These are phyloP conservation scores for Forsythia suspensa DNA, from an alignment of 257 asterid genomes.

Conservation along the genomic window DNA sequence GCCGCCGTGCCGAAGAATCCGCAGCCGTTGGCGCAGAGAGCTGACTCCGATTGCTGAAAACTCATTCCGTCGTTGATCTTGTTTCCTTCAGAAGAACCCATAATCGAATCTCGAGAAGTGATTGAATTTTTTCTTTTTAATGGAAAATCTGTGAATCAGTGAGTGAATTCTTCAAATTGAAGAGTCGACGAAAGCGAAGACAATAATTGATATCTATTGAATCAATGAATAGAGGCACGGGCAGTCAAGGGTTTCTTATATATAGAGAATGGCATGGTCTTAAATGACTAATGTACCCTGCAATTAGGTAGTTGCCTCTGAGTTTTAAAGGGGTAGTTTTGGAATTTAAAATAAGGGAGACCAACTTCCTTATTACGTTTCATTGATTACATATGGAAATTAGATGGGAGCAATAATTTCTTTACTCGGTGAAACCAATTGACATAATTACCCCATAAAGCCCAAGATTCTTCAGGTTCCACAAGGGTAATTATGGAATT, in stretches of 20 bases:
- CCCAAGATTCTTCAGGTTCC: background rate
- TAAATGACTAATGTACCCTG: background rate
- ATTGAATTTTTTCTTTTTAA: background rate
- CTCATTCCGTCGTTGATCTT: constrained; percentile 37
- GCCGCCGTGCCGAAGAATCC: constrained; percentile 55
- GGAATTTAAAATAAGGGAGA: background rate
- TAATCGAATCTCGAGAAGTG: background rate
- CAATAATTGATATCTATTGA: background rate
- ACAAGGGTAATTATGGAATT: background rate
- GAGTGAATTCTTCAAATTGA: background rate
- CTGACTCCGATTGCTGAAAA: constrained; percentile 37
- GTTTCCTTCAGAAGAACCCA: constrained; percentile 47
- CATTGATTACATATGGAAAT: background rate
- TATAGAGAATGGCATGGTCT: background rate
- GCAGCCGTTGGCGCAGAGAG: constrained; percentile 41
- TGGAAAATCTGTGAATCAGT: background rate
- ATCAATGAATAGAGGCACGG: background rate
- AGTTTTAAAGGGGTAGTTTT: background rate
- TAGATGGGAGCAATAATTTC: background rate
- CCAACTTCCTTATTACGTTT: constrained; percentile 7
- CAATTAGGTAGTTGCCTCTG: background rate
- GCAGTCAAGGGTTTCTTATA: background rate
- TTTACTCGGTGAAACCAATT: background rate
- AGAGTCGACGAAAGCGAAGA: background rate
- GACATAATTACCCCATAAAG: background rate